phyloP scores from a whole-genome alignment of 345 rosid genomes.

The Linum lewisii region DNA sequence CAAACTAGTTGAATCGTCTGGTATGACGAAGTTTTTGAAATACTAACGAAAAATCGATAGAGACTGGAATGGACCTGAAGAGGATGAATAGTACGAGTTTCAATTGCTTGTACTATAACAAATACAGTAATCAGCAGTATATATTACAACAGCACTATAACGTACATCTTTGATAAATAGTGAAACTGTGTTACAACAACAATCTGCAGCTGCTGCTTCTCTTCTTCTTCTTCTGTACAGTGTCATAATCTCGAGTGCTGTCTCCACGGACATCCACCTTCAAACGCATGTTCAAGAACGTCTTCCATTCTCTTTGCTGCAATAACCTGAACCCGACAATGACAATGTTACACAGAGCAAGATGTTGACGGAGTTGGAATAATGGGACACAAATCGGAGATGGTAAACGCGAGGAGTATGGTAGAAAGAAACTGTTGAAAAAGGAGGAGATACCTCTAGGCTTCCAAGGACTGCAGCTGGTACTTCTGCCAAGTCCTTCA shows the following conservation, averaged over 20 bases:
- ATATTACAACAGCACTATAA: background rate
- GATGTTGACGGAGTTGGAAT: background rate
- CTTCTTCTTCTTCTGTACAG: background rate
- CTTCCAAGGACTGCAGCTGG: slow-evolving; percentile 72
- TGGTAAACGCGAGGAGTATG: background rate
- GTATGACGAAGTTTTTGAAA: too few relatives aligned
- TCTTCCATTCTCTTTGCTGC: slow-evolving; percentile 93
- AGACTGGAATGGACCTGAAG: too few relatives aligned
- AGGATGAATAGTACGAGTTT: too few relatives aligned
- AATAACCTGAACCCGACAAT: slow-evolving; percentile 39
- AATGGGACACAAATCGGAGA: too few relatives aligned
- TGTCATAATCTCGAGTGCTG: slow-evolving; percentile 66
- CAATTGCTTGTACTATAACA: background rate
- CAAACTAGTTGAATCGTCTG: too few relatives aligned
- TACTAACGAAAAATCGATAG: too few relatives aligned
- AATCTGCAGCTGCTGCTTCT: background rate
- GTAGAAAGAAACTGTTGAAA: background rate
- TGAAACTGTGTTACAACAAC: background rate
- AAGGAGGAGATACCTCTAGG: slow-evolving; percentile 59
- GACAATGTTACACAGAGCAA: background rate
- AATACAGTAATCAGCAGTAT: background rate
- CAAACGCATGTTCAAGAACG: slow-evolving; percentile 85
- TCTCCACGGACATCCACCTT: slow-evolving; percentile 95
- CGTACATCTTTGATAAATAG: background rate
- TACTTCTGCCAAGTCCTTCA: slow-evolving; percentile 92